These are phyloP conservation scores for Rhodotorula sp. DNA, from an alignment of 1,284 basidiomycete species.

Conservation along the genomic window DNA sequence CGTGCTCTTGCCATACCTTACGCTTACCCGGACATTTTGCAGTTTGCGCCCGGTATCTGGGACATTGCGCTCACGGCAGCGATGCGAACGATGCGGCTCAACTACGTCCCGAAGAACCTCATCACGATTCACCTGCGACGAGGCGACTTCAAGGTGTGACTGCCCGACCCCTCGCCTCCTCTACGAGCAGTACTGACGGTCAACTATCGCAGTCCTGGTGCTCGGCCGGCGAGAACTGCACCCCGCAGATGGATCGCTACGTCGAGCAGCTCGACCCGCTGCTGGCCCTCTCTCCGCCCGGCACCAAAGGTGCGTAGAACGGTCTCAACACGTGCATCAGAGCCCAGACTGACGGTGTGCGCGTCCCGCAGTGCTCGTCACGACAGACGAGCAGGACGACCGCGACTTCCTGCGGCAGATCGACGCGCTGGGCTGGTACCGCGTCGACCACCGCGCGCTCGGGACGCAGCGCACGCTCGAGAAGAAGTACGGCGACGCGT, in stretches of 20 bases:
- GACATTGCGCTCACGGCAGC: constrained; percentile 26
- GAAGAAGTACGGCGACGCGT: constrained; percentile 44
- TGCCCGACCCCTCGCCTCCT: background rate
- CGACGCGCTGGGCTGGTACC: constrained; percentile 61
- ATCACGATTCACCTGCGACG: constrained; percentile 66
- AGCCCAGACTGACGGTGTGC: no score
- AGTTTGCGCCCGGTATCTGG: constrained; percentile 37
- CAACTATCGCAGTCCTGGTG: constrained; percentile 15
- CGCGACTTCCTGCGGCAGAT: constrained; percentile 67
- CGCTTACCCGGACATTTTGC: background rate
- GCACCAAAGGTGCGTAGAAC: constrained; percentile 55
- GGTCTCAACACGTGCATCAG: fast-evolving
- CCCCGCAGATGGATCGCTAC: constrained; percentile 62
- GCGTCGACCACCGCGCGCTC: constrained; percentile 59
- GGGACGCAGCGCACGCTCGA: constrained; percentile 51
- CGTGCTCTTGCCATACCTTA: no score
- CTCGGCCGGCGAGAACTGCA: constrained; percentile 58
- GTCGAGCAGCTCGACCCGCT: constrained; percentile 64
- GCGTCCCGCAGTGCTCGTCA: constrained; percentile 60
- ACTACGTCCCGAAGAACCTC: constrained; percentile 53
- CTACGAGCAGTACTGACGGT: background rate
- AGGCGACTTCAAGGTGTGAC: constrained; percentile 58
- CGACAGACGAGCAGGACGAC: constrained; percentile 66
- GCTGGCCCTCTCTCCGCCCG: constrained; percentile 56
- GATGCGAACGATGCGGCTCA: constrained; percentile 5